phyloP scores from a whole-genome alignment of 768 basidiomycete genomes.

The Lepiota venenata region DNA sequence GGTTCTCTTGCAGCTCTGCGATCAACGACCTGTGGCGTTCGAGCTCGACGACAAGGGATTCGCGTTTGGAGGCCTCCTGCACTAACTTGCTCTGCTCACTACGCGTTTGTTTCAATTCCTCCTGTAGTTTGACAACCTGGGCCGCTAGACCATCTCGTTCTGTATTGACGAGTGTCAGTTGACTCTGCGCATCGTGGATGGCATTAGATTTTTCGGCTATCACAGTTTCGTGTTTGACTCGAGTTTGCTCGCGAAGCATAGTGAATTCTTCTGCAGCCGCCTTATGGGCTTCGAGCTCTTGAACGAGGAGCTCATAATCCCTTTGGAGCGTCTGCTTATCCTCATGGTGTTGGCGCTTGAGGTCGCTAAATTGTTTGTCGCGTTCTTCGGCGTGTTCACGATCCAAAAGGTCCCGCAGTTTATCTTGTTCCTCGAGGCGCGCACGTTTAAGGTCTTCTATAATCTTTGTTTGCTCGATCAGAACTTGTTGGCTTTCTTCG shows the following conservation, averaged over 20 bases:
- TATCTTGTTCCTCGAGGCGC: slow-evolving; percentile 37
- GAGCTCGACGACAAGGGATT: slow-evolving; percentile 70
- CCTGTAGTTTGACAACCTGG: slow-evolving; percentile 49
- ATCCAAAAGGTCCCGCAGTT: slow-evolving; percentile 11
- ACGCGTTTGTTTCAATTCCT: slow-evolving; percentile 56
- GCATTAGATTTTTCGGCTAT: slow-evolving; percentile 46
- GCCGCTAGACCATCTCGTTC: slow-evolving; percentile 42
- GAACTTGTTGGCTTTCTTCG: slow-evolving; percentile 29
- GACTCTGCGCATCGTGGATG: slow-evolving; percentile 46
- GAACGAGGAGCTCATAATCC: slow-evolving; percentile 44
- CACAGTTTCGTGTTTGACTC: slow-evolving; percentile 40
- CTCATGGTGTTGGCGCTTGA: slow-evolving; percentile 13
- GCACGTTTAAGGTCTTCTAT: slow-evolving; percentile 39
- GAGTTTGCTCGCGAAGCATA: slow-evolving; percentile 38
- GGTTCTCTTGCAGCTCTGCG: slow-evolving; percentile 72
- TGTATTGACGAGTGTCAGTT: slow-evolving; percentile 41
- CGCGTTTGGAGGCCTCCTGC: slow-evolving; percentile 71
- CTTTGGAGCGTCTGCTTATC: slow-evolving; percentile 44
- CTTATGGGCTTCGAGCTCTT: slow-evolving; percentile 64
- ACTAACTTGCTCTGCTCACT: slow-evolving; percentile 59
- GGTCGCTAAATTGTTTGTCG: neutral
- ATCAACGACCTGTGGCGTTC: slow-evolving; percentile 75
- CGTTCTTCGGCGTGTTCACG: neutral
- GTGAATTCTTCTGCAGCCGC: slow-evolving; percentile 48
- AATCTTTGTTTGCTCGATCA: slow-evolving; percentile 16